Base-by-base conservation (phyloP, 441 rosid species). In the Corymbia calophylla region DNA sequence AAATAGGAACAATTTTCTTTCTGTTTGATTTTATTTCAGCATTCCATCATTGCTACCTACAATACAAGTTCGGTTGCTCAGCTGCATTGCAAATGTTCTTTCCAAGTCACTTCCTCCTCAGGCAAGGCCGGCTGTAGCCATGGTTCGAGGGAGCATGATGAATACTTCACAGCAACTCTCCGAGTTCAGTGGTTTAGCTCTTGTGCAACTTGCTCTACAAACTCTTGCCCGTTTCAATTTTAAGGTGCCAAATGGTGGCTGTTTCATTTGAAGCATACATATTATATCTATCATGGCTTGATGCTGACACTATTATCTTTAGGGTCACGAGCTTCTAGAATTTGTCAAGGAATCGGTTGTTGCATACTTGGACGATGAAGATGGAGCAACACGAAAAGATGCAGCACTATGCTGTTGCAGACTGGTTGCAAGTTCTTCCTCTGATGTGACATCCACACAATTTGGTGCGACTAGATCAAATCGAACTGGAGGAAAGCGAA, bases 291-390 rank as follows among this genome's bases (percentile, higher is more conserved):
- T 39, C 29, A 39, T 39, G 84, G 84, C 17, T 73, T 95, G 89
- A 95, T 82, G 87, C 89, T 92, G 84, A 51, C 47, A 8, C 89
- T 93, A 89, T 92, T 44, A 94, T 89, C 90, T 90, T 81, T 93
- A 98, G 99, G 99, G 99, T 90, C 99, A 97, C 88, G 99, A 98
- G 88, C 99, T 97, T 91, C 98, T 98, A 87, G 99, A 96, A 95
- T 97, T 98, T 94, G 99, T 98, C 10, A 95, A 97, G 94, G 98
- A 97, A 92, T 95, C 99, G 6, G 98, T 98, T 91, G 97, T 98
- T 88, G 89, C 94, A 87, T 98, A 97, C 94, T 93, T 97, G 93
- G 99, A 97, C 89, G 99, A 97, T 91, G 99, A 96, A 93, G 99
- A 98, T 95, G 97, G 97, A 90, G 92, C 94, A 89, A 96, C 99